Evolutionary conservation across 345 rosid genomes (phyloP).

Genomic region (Pistacia integerrima): DNA sequence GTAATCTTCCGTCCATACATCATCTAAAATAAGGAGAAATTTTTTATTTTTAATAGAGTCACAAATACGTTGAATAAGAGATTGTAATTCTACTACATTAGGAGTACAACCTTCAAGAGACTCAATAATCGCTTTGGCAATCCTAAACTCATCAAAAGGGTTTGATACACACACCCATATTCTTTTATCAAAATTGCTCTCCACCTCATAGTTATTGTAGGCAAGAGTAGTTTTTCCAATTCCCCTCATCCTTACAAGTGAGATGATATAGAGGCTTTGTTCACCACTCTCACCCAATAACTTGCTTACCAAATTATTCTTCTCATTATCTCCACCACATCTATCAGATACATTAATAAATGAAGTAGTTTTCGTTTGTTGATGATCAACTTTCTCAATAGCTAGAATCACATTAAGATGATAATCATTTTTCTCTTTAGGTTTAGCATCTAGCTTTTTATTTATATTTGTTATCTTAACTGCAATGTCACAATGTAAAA

Average conservation of each 20-base stretch:
- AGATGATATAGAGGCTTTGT: not conserved
- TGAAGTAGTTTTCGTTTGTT: not conserved
- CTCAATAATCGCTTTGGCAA: not conserved
- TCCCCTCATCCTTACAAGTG: constrained; percentile 3
- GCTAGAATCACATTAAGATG: not conserved
- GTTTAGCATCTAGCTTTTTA: not conserved
- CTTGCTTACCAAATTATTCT: not conserved
- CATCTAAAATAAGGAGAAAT: not conserved
- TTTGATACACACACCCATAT: not conserved
- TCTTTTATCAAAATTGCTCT: not conserved
- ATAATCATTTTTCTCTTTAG: not conserved
- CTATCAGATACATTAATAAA: not conserved
- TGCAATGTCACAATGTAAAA: not conserved
- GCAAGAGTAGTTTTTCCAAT: not conserved
- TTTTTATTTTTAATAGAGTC: not conserved
- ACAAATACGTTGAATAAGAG: not conserved
- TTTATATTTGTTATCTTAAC: not conserved
- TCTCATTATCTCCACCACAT: constrained; percentile 1
- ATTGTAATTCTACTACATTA: not conserved
- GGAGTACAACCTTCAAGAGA: not conserved
- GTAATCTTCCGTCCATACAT: not conserved
- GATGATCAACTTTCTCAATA: no score
- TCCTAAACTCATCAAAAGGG: not conserved
- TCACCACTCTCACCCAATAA: not conserved
- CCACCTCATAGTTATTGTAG: not conserved